Evolutionary conservation across 2,329 filamentous ascomycete species (phyloP).

Genomic region (Colletotrichum falcatum): DNA sequence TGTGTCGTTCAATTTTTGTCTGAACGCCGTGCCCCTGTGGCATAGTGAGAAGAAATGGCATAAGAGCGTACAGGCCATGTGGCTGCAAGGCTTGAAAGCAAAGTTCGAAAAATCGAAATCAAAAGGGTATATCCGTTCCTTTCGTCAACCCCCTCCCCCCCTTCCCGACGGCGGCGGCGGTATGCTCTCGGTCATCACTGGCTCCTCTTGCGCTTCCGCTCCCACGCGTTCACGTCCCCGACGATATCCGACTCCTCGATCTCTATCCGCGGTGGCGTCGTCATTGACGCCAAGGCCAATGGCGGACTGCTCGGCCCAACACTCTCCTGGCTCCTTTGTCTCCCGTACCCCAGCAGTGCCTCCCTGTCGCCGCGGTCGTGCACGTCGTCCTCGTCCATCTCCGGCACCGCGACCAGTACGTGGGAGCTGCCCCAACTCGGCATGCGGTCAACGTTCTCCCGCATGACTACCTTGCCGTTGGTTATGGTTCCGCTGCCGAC

Average conservation of each 20-base stretch:
- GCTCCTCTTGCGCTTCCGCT: constrained; percentile 46
- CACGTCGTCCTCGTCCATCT: constrained; percentile 51
- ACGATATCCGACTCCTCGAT: constrained; percentile 43
- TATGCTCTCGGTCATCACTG: not conserved
- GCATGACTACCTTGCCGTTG: constrained; percentile 29
- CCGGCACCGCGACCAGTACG: constrained; percentile 54
- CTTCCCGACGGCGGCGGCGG: not conserved
- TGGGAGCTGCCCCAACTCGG: constrained; percentile 54
- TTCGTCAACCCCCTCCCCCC: not conserved
- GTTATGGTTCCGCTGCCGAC: constrained; percentile 44
- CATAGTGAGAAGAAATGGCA: constrained; percentile 17
- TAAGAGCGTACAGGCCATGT: constrained; percentile 2
- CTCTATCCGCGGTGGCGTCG: constrained; percentile 36
- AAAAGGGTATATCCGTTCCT: constrained; percentile 35
- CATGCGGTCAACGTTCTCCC: constrained; percentile 46
- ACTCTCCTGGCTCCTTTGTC: constrained; percentile 27
- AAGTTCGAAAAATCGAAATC: constrained; percentile 8
- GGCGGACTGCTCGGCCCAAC: constrained; percentile 9
- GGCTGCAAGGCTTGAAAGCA: constrained; percentile 8
- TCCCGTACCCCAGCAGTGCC: constrained; percentile 46
- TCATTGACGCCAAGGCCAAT: not conserved
- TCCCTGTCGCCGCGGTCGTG: constrained; percentile 45
- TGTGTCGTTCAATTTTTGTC: not conserved
- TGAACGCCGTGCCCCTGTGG: constrained; percentile 24
- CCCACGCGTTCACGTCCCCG: constrained; percentile 44